Evolutionary conservation across 1,284 basidiomycete species (phyloP), one percentile per base, ranked within the genome.

Genomic region (Schizopora paradoxa): DNA sequence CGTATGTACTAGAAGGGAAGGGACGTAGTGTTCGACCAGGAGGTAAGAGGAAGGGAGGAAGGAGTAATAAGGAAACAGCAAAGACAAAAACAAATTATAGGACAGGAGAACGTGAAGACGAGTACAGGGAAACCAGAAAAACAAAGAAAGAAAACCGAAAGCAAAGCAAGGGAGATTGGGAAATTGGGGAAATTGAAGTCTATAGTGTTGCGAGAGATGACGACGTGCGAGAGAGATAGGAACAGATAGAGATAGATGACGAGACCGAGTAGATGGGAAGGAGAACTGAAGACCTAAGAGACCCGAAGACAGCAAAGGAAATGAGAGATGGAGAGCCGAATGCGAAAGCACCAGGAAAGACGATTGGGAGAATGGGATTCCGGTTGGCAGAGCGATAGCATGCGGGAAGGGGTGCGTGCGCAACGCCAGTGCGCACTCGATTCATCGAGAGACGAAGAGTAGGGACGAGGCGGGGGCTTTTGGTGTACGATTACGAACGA

Each of bases 1-100:
- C n/a, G n/a, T n/a, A n/a, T n/a, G n/a, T n/a, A n/a, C n/a, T n/a
- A n/a, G n/a, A n/a, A n/a, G n/a, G n/a, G n/a, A n/a, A n/a, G n/a
- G n/a, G n/a, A n/a, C n/a, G n/a, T n/a, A n/a, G n/a, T n/a, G n/a
- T n/a, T n/a, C n/a, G 35, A 37, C 8, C 10, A 37, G 11, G 37
- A 39, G 37, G n/a, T n/a, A 39, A 39, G 22, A 39, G 26, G 26
- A 21, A 23, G 5, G n/a, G 26, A 19, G 5, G n/a, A 39, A 39
- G 5, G 37, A 39, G 26, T 5, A 39, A 18, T 10, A 21, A 39
- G 16, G 26, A 7, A 41, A 41, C 29, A 4, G 35, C 16, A 11
- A 19, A 36, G 22, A 32, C 11, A 16, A 14, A 42, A 42, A 42
- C 10, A 10, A 26, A 25, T 22, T 13, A 23, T 23, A 25, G 23